Conservation (phyloP, 768 basidiomycete species). For the Suillus occidentalis region DNA sequence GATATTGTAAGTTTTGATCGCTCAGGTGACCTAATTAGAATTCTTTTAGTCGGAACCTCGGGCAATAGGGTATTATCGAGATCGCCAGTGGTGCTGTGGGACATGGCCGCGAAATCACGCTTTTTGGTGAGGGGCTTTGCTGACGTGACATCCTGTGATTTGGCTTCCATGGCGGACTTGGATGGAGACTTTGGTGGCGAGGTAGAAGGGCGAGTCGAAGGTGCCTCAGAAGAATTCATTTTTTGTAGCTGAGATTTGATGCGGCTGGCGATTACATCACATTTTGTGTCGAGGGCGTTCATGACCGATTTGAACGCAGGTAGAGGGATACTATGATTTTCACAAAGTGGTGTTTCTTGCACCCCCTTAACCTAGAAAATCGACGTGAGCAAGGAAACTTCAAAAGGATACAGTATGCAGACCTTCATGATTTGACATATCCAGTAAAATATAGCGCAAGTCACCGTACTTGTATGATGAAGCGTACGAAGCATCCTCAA, state of each 20-base stretch:
- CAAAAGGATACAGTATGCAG: background rate
- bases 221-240: background rate
- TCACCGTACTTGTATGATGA: slow-evolving; percentile 25
- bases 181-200: too few species aligned
- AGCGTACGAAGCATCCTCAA: slow-evolving; percentile 16
- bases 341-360: slow-evolving; percentile 20
- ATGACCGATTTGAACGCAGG: slow-evolving; percentile 22
- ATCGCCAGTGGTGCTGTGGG: too few species aligned
- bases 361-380: slow-evolving; percentile 22
- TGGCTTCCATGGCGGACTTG: too few species aligned
- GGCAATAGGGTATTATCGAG: too few species aligned
- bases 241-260: slow-evolving; percentile 18
- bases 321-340: slow-evolving; percentile 14
- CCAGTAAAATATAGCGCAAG: slow-evolving; percentile 48
- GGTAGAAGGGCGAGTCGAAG: background rate
- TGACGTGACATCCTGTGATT: too few species aligned
- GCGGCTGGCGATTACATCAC: slow-evolving; percentile 23
- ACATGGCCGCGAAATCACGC: too few species aligned
- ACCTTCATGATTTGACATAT: slow-evolving; percentile 42
- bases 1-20: too few species aligned
- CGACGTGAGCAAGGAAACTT: background rate
- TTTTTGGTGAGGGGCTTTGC: too few species aligned
- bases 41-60: too few species aligned
- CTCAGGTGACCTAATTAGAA: too few species aligned
- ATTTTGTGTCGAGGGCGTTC: slow-evolving; percentile 22